Conservation (phyloP, 371 early-diverging fungal genomes). For the Lichtheimia ornata region DNA sequence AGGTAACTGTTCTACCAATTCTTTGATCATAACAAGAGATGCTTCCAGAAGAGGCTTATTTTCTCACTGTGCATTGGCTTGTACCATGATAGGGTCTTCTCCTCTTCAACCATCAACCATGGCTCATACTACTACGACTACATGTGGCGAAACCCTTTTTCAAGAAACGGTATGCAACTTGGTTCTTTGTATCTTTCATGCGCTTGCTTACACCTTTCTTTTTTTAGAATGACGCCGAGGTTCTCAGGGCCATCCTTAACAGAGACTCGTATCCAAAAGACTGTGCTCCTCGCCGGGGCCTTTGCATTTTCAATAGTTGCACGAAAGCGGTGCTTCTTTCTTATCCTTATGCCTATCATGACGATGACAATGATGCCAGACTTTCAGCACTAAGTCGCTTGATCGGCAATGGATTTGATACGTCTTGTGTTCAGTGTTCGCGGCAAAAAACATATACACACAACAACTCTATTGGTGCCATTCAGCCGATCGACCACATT, state of each 20-base stretch:
- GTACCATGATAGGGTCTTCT: too few relatives aligned
- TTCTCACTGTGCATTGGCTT: too few relatives aligned
- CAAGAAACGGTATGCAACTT: constrained; percentile 7
- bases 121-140: not conserved
- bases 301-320: constrained; percentile 34
- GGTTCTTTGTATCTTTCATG: too few relatives aligned
- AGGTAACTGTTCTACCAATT: not conserved
- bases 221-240: not conserved
- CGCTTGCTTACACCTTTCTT: not conserved
- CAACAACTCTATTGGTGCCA: constrained; percentile 2
- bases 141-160: constrained; percentile 15
- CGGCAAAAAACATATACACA: constrained; percentile 16
- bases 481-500: constrained; percentile 17
- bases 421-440: constrained; percentile 32
- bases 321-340: constrained; percentile 32
- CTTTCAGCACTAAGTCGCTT: not conserved
- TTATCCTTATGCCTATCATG: constrained; percentile 28
- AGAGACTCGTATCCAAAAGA: not conserved
- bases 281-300: constrained; percentile 19
- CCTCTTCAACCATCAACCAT: too few relatives aligned
- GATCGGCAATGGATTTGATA: not conserved
- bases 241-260: not conserved
- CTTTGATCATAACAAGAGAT: not conserved
- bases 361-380: constrained; percentile 7
- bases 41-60: too few relatives aligned